Percentiles rank a stretch among this genome's conserved stretches.
Evolutionary conservation across 2,329 filamentous ascomycete species (phyloP).

Genomic region (Akanthomyces muscarius): DNA sequence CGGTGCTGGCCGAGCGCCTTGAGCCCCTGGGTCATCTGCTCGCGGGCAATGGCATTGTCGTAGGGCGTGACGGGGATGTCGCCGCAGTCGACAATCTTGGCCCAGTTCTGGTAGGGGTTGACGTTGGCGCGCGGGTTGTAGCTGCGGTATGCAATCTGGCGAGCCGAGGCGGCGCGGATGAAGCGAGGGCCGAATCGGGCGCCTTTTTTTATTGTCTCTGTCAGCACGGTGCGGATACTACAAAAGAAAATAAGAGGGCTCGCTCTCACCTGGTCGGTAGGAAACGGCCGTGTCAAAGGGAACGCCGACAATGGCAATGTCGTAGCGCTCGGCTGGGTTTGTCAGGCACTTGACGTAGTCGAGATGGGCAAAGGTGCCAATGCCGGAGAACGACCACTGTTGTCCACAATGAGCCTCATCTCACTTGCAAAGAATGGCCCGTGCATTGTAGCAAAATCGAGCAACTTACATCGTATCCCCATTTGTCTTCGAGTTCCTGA

Average conservation of each 20-base stretch:
- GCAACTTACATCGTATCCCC: slow-evolving; percentile 50
- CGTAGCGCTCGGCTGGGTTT: slow-evolving; percentile 59
- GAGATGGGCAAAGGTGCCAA: slow-evolving; percentile 71
- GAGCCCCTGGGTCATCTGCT: slow-evolving; percentile 81
- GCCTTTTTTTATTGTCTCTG: slow-evolving; percentile 32
- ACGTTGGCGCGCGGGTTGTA: slow-evolving; percentile 76
- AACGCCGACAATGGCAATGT: slow-evolving; percentile 68
- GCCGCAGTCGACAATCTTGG: slow-evolving; percentile 81
- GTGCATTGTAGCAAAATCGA: neutral
- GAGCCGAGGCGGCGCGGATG: slow-evolving; percentile 77
- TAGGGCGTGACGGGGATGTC: slow-evolving; percentile 85
- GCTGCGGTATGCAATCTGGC: slow-evolving; percentile 74
- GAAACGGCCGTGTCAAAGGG: slow-evolving; percentile 72
- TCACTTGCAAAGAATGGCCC: neutral
- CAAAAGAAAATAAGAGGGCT: neutral
- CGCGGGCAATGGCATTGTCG: slow-evolving; percentile 75
- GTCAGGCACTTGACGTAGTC: slow-evolving; percentile 65
- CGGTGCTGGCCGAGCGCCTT: slow-evolving; percentile 56
- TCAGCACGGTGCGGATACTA: neutral
- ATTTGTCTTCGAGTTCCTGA: slow-evolving; percentile 52
- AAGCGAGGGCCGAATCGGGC: slow-evolving; percentile 83
- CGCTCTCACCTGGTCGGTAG: slow-evolving; percentile 59
- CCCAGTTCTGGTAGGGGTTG: slow-evolving; percentile 82
- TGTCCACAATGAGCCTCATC: neutral
- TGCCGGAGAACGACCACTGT: slow-evolving; percentile 59